phyloP scores from a whole-genome alignment of 1,284 basidiomycete species.

The Meripilus lineatus region DNA sequence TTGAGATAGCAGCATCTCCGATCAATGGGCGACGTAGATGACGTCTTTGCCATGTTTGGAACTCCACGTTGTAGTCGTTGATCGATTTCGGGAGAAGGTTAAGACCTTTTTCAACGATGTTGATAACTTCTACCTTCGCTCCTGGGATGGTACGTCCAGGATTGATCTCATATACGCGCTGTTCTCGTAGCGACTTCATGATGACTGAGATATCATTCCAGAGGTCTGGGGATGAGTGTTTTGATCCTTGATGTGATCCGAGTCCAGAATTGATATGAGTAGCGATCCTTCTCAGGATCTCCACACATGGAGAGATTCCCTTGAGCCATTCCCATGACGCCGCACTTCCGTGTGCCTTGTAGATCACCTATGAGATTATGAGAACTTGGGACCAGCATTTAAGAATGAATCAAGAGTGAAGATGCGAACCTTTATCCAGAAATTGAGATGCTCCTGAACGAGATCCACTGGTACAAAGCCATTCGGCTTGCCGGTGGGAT shows the following conservation, averaged over 20 bases:
- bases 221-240: background rate
- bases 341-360: conserved; percentile 31
- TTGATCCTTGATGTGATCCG: too few relatives aligned
- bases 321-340: too few relatives aligned
- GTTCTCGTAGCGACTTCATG: background rate
- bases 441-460: conserved; percentile 40
- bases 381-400: background rate
- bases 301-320: conserved; percentile 32
- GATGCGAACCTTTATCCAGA: conserved; percentile 21
- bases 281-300: conserved; percentile 27
- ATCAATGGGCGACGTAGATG: background rate
- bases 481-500: conserved; percentile 29
- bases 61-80: conserved; percentile 13
- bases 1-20: background rate
- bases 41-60: conserved; percentile 7
- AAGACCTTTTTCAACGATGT: conserved; percentile 9
- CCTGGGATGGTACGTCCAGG: conserved; percentile 11
- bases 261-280: conserved; percentile 1
- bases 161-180: conserved; percentile 3
- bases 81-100: conserved; percentile 7
- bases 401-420: background rate
- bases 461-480: conserved; percentile 32
- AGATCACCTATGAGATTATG: conserved; percentile 17
- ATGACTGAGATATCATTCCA: background rate
- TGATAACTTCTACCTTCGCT: conserved; percentile 6